These are phyloP conservation scores for Pulveroboletus sp. DNA, from an alignment of 768 basidiomycete genomes.

Conservation along the genomic window DNA sequence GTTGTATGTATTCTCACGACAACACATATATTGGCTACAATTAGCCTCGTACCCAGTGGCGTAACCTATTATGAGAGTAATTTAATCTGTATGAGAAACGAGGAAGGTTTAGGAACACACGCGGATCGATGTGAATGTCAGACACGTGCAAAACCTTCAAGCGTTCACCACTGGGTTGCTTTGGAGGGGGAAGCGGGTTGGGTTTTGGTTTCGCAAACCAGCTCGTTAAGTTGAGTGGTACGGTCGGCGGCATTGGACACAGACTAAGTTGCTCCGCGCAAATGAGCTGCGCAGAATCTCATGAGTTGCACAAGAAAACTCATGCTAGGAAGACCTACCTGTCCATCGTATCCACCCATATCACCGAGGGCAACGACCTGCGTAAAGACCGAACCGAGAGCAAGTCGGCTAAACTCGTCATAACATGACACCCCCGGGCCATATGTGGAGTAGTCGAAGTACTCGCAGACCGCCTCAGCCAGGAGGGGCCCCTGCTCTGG, in stretches of 20 bases:
- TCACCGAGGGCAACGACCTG: slow-evolving; percentile 48
- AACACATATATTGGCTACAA: slow-evolving; percentile 63
- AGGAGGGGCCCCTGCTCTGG: slow-evolving; percentile 42
- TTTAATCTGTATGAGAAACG: not conserved
- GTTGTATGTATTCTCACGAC: slow-evolving; percentile 52
- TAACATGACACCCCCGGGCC: slow-evolving; percentile 27
- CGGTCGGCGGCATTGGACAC: slow-evolving; percentile 39
- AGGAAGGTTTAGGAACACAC: slow-evolving; percentile 27
- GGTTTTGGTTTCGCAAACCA: slow-evolving; percentile 56
- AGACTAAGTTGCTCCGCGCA: slow-evolving; percentile 37
- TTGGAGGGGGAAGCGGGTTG: slow-evolving; percentile 39
- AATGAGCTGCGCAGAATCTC: slow-evolving; percentile 13
- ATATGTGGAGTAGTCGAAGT: slow-evolving; percentile 34
- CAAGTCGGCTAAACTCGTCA: slow-evolving; percentile 30
- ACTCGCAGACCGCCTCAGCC: slow-evolving; percentile 40
- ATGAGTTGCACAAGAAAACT: not conserved
- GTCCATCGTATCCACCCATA: slow-evolving; percentile 49
- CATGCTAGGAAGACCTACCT: slow-evolving; percentile 25
- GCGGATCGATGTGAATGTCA: slow-evolving; percentile 51
- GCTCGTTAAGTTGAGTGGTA: slow-evolving; percentile 41
- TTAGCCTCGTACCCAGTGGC: slow-evolving; percentile 69
- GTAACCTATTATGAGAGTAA: slow-evolving; percentile 47
- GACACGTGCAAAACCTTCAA: slow-evolving; percentile 50
- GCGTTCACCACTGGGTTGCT: slow-evolving; percentile 41
- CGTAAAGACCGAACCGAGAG: slow-evolving; percentile 43